A percentile compares a stretch with the other conserved stretches of the same genome.
These are phyloP conservation scores for Coniochaeta sp. DNA, from an alignment of 2,329 filamentous ascomycete species.

Conservation along the genomic window DNA sequence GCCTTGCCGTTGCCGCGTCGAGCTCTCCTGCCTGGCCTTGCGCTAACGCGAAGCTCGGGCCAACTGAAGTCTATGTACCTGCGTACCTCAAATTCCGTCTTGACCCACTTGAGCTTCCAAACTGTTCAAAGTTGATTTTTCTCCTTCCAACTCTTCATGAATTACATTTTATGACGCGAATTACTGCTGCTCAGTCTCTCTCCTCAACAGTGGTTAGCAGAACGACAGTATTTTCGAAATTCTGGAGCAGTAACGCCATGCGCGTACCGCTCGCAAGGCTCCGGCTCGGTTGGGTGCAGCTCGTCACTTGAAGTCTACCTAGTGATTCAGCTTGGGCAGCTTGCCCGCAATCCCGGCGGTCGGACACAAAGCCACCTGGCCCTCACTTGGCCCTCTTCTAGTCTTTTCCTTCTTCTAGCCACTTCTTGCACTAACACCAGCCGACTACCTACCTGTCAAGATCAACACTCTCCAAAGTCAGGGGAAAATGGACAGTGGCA, in stretches of 20 bases:
- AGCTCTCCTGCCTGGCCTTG: slow-evolving; percentile 3
- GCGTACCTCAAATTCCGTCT: neutral
- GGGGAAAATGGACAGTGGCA: slow-evolving; percentile 8
- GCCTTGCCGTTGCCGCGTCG: slow-evolving; percentile 1
- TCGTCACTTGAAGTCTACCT: neutral
- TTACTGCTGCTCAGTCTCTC: neutral
- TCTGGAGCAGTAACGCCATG: neutral
- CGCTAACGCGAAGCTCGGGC: slow-evolving; percentile 1
- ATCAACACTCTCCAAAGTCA: neutral
- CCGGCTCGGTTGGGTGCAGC: neutral
- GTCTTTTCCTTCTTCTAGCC: neutral
- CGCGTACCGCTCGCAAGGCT: neutral
- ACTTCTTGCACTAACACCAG: neutral
- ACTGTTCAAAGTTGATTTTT: neutral
- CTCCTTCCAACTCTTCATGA: neutral
- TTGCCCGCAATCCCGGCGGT: neutral
- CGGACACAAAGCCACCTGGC: neutral
- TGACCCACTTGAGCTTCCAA: neutral
- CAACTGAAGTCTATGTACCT: neutral
- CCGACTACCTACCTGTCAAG: neutral
- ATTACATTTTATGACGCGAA: neutral
- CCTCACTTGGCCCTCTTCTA: neutral
- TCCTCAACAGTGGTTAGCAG: neutral
- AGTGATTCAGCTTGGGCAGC: neutral
- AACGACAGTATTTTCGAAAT: neutral